Evolutionary conservation across 768 basidiomycete species (phyloP), one percentile per base, ranked within the genome.

Genomic region (Leccinellum rugosiceps): DNA sequence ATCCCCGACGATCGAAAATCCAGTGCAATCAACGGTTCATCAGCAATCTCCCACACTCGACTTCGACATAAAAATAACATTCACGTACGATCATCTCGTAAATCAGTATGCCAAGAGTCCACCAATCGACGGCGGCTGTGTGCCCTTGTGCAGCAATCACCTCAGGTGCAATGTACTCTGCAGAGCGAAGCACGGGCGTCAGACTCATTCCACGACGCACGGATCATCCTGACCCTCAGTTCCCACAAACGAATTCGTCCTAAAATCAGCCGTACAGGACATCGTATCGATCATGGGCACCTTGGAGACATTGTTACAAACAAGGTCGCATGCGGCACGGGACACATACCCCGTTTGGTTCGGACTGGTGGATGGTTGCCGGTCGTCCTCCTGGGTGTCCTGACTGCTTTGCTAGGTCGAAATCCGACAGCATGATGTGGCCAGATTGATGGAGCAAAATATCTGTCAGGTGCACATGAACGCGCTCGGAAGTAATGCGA

Each of bases 341-440:
- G 57, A 63, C 34, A 25, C 87, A 74, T 75, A 94, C 93, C 72
- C 96, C 96, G 72, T 93, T 94, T 31, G 88, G 83, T 65, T 88
- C 94, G 63, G 85, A 88, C 70, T 82, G 83, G 65, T 90, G 91
- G 57, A 98, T 89, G 69, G 86, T 89, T 6, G 88, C 91, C 26
- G 95, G 94, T 66, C 90, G 83, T 53, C 90, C 88, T 25, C 88
- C 91, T 23, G 85, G 86, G 63, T 91, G 92, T 53, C 81, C 88
- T 38, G 92, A 93, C 71, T 96, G 94, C 72, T 98, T 99, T 19
- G 96, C 96, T 32, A 99, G 83, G 77, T 99, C 97, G 74, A 99
- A 99, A 75, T 99, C 97, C 47, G 97, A 98, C 66, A 99, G 76
- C 96, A 98, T 98, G 67, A 99, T 98, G 75, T 99, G 97, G 17